Base-by-base conservation (phyloP, 306 rosid species). In the Quillaja saponaria region DNA sequence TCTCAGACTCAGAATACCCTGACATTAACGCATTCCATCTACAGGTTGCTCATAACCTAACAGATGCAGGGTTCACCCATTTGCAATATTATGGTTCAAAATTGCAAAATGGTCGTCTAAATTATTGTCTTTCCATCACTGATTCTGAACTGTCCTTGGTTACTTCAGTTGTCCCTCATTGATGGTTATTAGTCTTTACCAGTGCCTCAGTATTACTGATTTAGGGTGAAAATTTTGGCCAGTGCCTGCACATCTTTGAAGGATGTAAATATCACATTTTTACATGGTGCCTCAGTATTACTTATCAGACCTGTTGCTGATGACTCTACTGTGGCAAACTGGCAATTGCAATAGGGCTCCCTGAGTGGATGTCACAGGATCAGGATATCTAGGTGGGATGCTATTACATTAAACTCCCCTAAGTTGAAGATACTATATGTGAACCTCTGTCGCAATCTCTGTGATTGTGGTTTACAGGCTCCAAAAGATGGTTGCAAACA, bases 361-460 rank as follows among this genome's bases (percentile, higher is more conserved):
- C 0, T 66, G 77, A 8, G 84, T 82, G 40, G 67, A 80, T 80
- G 92, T 48, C 82, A 80, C 28, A 82, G 67, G 61, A 80, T 82
- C 49, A 64, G 58, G 47, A 55, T 70, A 59, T 35, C 52, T 8
- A 86, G 88, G 49, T 86, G 89, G 94, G 72, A 52, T 21, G 81
- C 89, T 3, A 77, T 81, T 3, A 87, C 87, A 40, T 35, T 48
- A 21, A 49, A 81, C 70, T 83, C 85, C 47, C 47, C 50, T 17
- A 83, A 71, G 13, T 64, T 83, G 77, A 73, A 76, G 76, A 81
- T 19, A 53, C 73, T 86, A 20, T 89, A 86, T 6, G 94, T 86
- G 69, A 83, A 76, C 62, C 73, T 80, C 0, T 86, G 90, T 37
- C 75, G 61, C 20, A 73, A 71, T 80, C 79, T 86, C 8, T 62